Evolutionary conservation across 768 basidiomycete species (phyloP), one percentile per base, ranked within the genome.

Genomic region (Leucocoprinus birnbaumii): DNA sequence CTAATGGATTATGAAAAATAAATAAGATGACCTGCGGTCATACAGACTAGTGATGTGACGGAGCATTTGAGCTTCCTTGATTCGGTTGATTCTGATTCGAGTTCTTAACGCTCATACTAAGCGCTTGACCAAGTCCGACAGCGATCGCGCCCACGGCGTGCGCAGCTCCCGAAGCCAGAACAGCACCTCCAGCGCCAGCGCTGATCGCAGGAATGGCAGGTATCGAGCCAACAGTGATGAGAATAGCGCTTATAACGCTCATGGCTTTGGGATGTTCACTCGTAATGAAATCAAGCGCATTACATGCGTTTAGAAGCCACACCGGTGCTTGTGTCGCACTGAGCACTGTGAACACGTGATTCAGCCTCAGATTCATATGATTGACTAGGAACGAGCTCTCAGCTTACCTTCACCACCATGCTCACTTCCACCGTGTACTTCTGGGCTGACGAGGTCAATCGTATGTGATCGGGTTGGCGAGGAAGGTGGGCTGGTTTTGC

Each of bases 81-180:
- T 46, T 46, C 24, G 45, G 11, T 26, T 46, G 45, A 55, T 66
- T 67, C 55, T 69, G 67, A 37, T 58, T 59, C 16, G 8, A 16
- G 51, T 69, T 68, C 53, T 68, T 68, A 16, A 74, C 69, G 24
- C 70, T 62, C 25, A 66, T 67, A 25, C 72, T 67, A 31, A 77
- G 59, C 7, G 72, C 76, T 58, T 77, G 75, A 8, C 89, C 89
- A 27, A 91, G 71, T 2, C 89, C 88, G 2, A 91, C 79, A 1
- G 88, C 89, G 56, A 91, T 84, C 1, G 87, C 87, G 9, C 89
- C 89, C 22, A 88, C 83, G 1, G 89, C 89, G 60, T 91, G 89
- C 13, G 82, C 87, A 13, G 89, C 84, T 11, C 84, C 78, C 14
- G 86, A 80, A 9, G 89, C 89, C 34, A 91, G 74, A 48, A 88